Evolutionary conservation across 495 filamentous ascomycete species (phyloP).

Genomic region (Annulohypoxylon nitens): DNA sequence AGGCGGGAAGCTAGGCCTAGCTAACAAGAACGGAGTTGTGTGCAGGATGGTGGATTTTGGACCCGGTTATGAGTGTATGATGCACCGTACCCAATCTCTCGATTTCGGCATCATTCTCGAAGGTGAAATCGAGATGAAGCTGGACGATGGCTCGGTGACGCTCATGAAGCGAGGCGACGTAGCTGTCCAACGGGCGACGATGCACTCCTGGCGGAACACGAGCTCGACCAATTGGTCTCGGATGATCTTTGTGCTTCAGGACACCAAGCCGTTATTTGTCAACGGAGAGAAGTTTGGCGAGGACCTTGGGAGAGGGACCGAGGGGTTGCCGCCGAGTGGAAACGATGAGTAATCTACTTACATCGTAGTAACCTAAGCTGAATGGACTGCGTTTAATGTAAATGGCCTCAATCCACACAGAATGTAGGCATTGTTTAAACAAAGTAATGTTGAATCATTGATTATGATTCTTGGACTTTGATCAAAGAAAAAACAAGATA

Average conservation of each 20-base stretch:
- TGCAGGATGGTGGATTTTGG: slow-evolving; percentile 72
- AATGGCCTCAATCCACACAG: no score
- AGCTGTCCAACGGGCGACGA: slow-evolving; percentile 73
- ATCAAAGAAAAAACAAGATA: no score
- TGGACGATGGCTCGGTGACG: slow-evolving; percentile 71
- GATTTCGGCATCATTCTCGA: slow-evolving; percentile 86
- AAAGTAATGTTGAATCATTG: no score
- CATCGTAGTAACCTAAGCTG: no score
- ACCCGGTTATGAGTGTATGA: slow-evolving; percentile 65
- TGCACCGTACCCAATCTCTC: slow-evolving; percentile 80
- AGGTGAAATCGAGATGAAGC: slow-evolving; percentile 72
- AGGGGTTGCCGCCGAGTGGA: slow-evolving; percentile 55
- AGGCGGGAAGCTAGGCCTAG: slow-evolving; percentile 59
- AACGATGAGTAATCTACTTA: slow-evolving; percentile 45
- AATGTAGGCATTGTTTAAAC: no score
- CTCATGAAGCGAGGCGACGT: slow-evolving; percentile 72
- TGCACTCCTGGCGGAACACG: slow-evolving; percentile 76
- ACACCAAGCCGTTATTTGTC: slow-evolving; percentile 57
- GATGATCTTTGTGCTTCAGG: slow-evolving; percentile 54
- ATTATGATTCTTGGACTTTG: no score
- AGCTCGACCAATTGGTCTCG: slow-evolving; percentile 58
- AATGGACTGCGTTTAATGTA: background rate
- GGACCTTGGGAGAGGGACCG: slow-evolving; percentile 58
- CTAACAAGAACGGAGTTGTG: slow-evolving; percentile 66
- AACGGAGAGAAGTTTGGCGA: slow-evolving; percentile 62